phyloP scores from a whole-genome alignment of 306 rosid genomes.

The Begonia fuchsioides region DNA sequence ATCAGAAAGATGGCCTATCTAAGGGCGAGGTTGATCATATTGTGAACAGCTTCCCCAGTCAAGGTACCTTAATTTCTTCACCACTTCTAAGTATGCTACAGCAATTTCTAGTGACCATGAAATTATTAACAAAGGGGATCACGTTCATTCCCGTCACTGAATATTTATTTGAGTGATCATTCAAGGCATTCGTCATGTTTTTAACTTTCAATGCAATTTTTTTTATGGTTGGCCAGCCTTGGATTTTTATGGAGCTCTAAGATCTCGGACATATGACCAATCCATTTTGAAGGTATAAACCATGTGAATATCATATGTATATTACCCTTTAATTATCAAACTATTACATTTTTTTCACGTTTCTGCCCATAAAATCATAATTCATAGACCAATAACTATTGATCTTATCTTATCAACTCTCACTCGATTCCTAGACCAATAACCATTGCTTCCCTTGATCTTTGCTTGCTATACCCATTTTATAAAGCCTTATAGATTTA shows the following conservation, averaged over 20 bases:
- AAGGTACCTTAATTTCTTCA: constrained; percentile 38
- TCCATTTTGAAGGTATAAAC: constrained; percentile 63
- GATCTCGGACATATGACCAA: constrained; percentile 75
- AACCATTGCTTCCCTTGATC: no score
- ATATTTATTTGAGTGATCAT: no score
- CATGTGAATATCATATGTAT: constrained; percentile 9
- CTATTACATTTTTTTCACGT: not conserved
- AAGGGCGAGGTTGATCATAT: constrained; percentile 47
- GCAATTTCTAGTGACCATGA: no score
- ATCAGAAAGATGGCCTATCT: constrained; percentile 78
- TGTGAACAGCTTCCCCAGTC: constrained; percentile 72
- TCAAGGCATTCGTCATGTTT: not conserved
- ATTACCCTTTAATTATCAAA: not conserved
- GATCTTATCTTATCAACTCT: no score
- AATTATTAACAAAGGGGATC: no score
- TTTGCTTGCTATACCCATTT: no score
- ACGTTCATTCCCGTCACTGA: no score
- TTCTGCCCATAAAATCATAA: not conserved
- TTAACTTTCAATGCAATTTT: constrained; percentile 3
- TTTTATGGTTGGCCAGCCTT: constrained; percentile 47
- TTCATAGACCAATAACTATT: no score
- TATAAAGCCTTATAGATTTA: no score
- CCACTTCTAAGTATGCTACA: constrained; percentile 1
- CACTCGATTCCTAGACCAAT: no score
- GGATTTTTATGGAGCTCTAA: constrained; percentile 95